These are phyloP conservation scores for Coniochaeta pulveracea DNA, from an alignment of 2,329 filamentous ascomycete genomes.

Conservation along the genomic window DNA sequence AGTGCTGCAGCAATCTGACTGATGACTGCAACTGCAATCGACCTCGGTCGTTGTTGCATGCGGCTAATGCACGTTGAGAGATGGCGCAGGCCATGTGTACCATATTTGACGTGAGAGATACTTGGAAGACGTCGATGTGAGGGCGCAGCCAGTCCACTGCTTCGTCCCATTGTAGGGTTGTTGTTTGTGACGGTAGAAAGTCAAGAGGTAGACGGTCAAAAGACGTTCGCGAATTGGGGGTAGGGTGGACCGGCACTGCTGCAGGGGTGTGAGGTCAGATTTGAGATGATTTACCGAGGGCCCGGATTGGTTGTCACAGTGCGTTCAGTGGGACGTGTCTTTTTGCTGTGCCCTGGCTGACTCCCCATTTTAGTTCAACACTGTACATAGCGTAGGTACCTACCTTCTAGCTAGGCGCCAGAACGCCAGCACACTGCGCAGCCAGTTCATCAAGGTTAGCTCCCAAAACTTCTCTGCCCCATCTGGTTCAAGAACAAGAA, in stretches of 20 bases:
- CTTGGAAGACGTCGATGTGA: not conserved
- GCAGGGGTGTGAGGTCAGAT: conserved; percentile 2
- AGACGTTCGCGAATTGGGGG: not conserved
- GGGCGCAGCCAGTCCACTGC: conserved; percentile 3
- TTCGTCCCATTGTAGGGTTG: not conserved
- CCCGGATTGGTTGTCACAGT: conserved; percentile 2
- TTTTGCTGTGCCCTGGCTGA: conserved; percentile 1
- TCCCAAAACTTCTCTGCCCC: too few species aligned
- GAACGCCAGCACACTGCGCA: too few species aligned
- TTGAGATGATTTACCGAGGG: conserved; percentile 1
- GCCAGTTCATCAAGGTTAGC: too few species aligned
- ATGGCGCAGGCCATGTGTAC: conserved; percentile 3
- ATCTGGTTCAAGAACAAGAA: too few species aligned
- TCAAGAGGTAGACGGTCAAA: not conserved
- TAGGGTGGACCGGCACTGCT: not conserved
- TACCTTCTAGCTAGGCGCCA: too few species aligned
- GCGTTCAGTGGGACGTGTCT: too few species aligned
- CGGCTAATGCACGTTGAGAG: conserved; percentile 7
- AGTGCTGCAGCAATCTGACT: conserved; percentile 6
- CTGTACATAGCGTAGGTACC: too few species aligned
- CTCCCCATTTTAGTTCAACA: conserved; percentile 1
- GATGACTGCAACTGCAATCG: conserved; percentile 4
- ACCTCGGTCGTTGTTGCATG: conserved; percentile 4
- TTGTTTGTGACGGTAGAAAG: not conserved
- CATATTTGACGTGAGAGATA: conserved; percentile 4